Percentiles rank a stretch among this genome's conserved stretches.
These are phyloP conservation scores for Dryas integrifolia DNA, from an alignment of 331 rosid species.

Conservation along the genomic window DNA sequence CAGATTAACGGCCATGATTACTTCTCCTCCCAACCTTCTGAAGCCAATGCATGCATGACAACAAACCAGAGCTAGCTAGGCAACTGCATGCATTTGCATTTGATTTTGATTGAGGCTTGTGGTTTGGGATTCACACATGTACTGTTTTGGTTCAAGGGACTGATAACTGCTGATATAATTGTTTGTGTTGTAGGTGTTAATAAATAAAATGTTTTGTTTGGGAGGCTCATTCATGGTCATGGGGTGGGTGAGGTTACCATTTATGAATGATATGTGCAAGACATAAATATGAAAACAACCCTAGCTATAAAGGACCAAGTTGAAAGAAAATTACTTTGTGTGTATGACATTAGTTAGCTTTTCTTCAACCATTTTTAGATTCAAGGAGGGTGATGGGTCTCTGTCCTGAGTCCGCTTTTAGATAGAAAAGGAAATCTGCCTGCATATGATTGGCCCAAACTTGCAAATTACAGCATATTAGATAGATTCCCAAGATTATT, in stretches of 20 bases:
- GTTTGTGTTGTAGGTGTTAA: neutral
- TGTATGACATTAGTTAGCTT: neutral
- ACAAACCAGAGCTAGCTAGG: neutral
- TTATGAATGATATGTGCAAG: neutral
- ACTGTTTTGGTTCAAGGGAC: neutral
- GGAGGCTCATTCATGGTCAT: constrained; percentile 6
- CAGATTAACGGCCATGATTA: constrained; percentile 8
- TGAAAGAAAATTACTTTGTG: neutral
- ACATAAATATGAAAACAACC: constrained; percentile 12
- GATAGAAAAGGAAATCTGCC: neutral
- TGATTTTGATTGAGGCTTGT: constrained; percentile 10
- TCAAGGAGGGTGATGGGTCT: neutral
- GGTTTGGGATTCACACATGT: neutral
- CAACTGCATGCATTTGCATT: neutral
- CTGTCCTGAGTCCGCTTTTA: neutral
- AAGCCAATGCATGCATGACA: neutral
- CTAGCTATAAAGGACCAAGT: neutral
- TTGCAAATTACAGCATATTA: neutral
- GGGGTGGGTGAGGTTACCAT: neutral
- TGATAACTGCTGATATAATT: neutral
- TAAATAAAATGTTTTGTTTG: neutral
- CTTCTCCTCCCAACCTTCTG: constrained; percentile 3
- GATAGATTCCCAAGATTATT: neutral
- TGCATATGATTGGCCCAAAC: neutral
- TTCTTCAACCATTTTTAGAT: neutral